Base-by-base conservation (phyloP, 441 rosid genomes). In the Mallotus japonicus region DNA sequence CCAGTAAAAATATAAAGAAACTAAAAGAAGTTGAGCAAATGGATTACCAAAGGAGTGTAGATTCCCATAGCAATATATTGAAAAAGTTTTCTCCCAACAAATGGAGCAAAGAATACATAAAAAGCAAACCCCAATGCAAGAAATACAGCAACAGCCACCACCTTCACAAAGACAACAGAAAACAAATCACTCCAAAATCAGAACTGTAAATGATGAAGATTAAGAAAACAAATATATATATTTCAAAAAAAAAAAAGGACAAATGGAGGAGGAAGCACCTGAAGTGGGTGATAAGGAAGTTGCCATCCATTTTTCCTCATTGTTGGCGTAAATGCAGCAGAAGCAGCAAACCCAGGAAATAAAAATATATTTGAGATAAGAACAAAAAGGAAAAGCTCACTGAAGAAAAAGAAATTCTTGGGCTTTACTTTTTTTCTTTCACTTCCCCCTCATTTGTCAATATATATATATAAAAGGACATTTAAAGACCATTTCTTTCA, bases 241-340 rank as follows among this genome's bases (percentile, higher is more conserved):
- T 34, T 34, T 34, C 5, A 37, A 5, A 51, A 51, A 59, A 13
- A 13, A 49, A 42, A 40, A 4, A 15, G 12, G 4, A 54, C 1
- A 47, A 50, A 24, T 8, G 62, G 67, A 3, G 40, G 40, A 37
- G 40, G 40, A 37, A 37, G 40, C 24, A 89, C 99, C 97, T 95
- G 99, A 65, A 95, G 98, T 17, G 99, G 98, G 71, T 95, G 99
- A 60, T 93, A 90, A 54, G 99, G 99, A 76, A 95, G 95, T 75
- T 95, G 92, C 98, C 99, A 95, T 81, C 99, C 99, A 82, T 95
- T 88, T 81, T 91, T 95, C 89, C 98, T 93, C 99, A 95, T 95
- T 78, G 81, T 78, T 34, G 46, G 67, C 75, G 72, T 62, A 76
- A 85, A 85, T 79, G 85, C 78, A 73, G 82, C 77, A 80, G 75